Percentiles rank a stretch among this genome's conserved stretches.
These are phyloP conservation scores for Centella asiatica DNA, from an alignment of 129 eudicot genomes.

Conservation along the genomic window DNA sequence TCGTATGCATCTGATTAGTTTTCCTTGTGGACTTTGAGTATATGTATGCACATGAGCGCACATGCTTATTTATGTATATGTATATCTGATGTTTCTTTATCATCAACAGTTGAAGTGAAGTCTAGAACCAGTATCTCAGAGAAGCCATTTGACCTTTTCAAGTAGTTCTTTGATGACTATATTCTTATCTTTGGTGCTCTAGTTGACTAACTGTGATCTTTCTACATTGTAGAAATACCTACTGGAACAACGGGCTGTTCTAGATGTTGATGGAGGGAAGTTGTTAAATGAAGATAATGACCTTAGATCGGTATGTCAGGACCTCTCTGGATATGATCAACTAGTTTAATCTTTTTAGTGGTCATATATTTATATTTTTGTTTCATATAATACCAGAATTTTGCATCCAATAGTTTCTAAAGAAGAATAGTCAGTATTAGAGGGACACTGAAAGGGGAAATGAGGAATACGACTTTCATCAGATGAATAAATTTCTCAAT, in stretches of 20 bases:
- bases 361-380: background rate
- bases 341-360: background rate
- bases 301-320: slow-evolving; percentile 66
- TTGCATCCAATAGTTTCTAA: background rate
- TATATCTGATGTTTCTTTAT: no score
- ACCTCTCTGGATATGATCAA: slow-evolving; percentile 2
- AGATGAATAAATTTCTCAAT: no score
- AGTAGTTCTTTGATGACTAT: background rate
- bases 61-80: no score
- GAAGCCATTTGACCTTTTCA: slow-evolving; percentile 4
- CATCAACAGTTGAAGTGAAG: no score
- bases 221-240: slow-evolving; percentile 65
- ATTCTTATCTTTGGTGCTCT: background rate
- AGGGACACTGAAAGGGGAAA: no score
- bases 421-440: background rate
- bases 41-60: no score
- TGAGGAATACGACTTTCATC: no score
- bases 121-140: background rate
- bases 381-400: background rate
- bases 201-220: slow-evolving; percentile 4
- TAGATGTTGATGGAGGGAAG: slow-evolving; percentile 76
- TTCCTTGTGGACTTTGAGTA: background rate
- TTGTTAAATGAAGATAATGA: slow-evolving; percentile 92
- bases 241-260: slow-evolving; percentile 87
- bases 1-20: no score